phyloP scores from a whole-genome alignment of 2,329 filamentous ascomycete species.

The Cordyceps militaris region DNA sequence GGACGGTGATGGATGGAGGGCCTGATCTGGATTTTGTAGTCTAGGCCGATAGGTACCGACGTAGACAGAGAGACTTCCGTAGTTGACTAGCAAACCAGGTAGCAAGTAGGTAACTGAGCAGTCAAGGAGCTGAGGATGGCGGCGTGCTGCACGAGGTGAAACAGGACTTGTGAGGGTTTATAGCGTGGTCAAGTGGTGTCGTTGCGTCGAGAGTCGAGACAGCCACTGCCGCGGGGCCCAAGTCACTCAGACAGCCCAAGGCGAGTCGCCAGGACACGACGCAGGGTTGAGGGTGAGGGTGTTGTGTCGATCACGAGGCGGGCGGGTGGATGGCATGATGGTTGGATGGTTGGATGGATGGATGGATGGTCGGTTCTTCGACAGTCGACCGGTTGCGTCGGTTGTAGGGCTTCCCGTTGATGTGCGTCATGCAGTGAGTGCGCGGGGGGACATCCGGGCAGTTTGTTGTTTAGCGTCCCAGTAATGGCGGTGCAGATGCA shows the following conservation, averaged over 20 bases:
- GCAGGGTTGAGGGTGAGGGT: neutral
- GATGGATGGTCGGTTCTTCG: neutral
- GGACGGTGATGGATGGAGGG: neutral
- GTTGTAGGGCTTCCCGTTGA: neutral
- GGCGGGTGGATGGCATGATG: no score
- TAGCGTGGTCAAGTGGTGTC: neutral
- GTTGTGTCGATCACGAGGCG: constrained; percentile 2
- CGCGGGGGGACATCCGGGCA: neutral
- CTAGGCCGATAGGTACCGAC: no score
- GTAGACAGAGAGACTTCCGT: neutral
- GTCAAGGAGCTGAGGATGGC: neutral
- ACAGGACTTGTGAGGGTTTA: neutral
- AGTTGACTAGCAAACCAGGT: neutral
- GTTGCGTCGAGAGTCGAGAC: neutral
- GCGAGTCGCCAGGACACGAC: neutral
- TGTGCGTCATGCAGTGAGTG: neutral
- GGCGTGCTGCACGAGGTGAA: neutral
- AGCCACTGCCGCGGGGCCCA: neutral
- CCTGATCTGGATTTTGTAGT: no score
- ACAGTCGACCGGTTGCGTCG: no score
- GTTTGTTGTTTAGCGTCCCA: neutral
- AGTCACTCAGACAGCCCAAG: neutral
- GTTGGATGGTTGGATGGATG: no score
- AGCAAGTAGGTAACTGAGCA: no score
- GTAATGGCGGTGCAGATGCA: neutral